Percentiles rank a stretch among this genome's conserved stretches.
phyloP scores from a whole-genome alignment of 2,329 filamentous ascomycete genomes.

The Aspergillus brasiliensis region DNA sequence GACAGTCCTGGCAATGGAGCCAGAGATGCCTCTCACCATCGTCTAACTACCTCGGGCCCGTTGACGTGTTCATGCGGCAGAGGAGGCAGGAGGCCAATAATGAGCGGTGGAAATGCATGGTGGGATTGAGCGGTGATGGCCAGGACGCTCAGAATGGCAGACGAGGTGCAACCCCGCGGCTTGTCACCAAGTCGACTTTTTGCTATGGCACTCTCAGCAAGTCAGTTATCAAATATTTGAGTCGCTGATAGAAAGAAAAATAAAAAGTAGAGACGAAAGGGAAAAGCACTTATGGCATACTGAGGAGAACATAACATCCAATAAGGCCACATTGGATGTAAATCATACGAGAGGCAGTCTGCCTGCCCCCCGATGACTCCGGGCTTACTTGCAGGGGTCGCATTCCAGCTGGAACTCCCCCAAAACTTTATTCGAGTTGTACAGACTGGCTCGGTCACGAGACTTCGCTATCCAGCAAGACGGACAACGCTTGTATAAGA shows the following conservation, averaged over 20 bases:
- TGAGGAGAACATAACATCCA: background rate
- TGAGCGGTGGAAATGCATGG: conserved; percentile 20
- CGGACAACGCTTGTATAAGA: background rate
- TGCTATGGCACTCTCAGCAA: background rate
- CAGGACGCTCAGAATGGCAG: background rate
- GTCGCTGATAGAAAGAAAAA: background rate
- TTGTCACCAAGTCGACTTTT: background rate
- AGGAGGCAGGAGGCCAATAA: conserved; percentile 22
- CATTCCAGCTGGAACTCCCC: background rate
- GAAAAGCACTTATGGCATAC: background rate
- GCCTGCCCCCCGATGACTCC: background rate
- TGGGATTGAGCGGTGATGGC: conserved; percentile 15
- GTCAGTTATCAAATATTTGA: background rate
- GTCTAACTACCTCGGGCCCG: conserved; percentile 21
- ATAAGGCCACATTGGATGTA: background rate
- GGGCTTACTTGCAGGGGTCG: background rate
- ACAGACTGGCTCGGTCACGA: background rate
- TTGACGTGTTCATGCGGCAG: conserved; percentile 34
- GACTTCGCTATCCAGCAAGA: background rate
- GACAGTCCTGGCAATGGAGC: conserved; percentile 14
- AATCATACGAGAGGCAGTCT: background rate
- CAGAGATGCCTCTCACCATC: conserved; percentile 9
- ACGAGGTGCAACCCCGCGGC: conserved; percentile 13
- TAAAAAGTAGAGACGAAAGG: background rate
- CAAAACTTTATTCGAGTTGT: background rate